phyloP scores from a whole-genome alignment of 805 yeast species.

The Saturnispora sekii region DNA sequence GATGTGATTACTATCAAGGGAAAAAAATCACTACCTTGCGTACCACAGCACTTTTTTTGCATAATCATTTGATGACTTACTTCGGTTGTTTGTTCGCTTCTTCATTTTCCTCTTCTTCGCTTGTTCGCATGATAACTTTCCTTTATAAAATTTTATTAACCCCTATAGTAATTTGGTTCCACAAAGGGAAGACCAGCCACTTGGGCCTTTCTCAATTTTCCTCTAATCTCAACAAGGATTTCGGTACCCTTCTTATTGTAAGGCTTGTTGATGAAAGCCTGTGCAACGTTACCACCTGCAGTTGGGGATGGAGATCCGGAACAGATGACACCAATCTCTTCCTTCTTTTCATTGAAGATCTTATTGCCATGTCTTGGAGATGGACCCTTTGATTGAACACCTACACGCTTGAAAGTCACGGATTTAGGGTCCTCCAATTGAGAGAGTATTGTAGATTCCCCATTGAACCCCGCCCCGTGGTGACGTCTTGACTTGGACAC shows the following conservation, averaged over 20 bases:
- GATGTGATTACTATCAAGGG: too few species aligned
- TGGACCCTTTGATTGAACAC: constrained; percentile 71
- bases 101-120: too few species aligned
- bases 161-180: constrained; percentile 57
- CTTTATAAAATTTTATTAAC: background rate
- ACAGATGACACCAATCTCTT: constrained; percentile 43
- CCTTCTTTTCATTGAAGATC: constrained; percentile 43
- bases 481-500: constrained; percentile 71
- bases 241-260: constrained; percentile 65
- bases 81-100: too few species aligned
- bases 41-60: too few species aligned
- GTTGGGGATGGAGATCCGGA: constrained; percentile 57
- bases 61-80: too few species aligned
- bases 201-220: constrained; percentile 65
- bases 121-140: too few species aligned
- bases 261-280: constrained; percentile 72
- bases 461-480: constrained; percentile 53
- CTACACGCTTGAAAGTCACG: constrained; percentile 58
- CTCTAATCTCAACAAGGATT: constrained; percentile 70
- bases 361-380: constrained; percentile 81
- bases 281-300: constrained; percentile 75
- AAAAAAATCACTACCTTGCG: too few species aligned
- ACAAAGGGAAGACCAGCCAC: constrained; percentile 85
- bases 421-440: constrained; percentile 59
- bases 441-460: constrained; percentile 54